A percentile compares a stretch with the other conserved stretches of the same genome.
Evolutionary conservation across 2,329 filamentous ascomycete genomes (phyloP).

Genomic region (Fusarium siculi): DNA sequence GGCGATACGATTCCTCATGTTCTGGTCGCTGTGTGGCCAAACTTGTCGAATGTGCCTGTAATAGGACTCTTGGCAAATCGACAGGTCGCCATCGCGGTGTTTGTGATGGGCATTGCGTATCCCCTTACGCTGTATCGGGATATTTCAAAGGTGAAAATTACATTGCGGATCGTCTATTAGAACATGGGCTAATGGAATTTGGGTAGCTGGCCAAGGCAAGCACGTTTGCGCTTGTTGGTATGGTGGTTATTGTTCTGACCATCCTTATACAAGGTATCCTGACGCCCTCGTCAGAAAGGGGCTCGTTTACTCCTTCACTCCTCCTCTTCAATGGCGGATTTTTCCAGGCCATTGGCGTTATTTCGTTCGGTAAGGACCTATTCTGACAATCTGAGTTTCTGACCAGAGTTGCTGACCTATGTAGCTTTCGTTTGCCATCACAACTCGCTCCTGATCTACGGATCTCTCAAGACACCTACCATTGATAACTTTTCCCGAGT

Average conservation of each 20-base stretch:
- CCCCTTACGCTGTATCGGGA: slow-evolving; percentile 94
- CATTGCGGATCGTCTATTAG: neutral
- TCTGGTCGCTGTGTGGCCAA: slow-evolving; percentile 82
- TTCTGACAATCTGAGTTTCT: neutral
- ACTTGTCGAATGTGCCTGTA: slow-evolving; percentile 76
- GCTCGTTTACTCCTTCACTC: slow-evolving; percentile 74
- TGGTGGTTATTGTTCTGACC: slow-evolving; percentile 88
- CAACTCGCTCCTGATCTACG: slow-evolving; percentile 97
- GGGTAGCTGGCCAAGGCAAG: slow-evolving; percentile 91
- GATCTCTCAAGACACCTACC: slow-evolving; percentile 91
- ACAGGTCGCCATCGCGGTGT: slow-evolving; percentile 86
- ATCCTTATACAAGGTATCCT: slow-evolving; percentile 85
- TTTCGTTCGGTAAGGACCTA: slow-evolving; percentile 82
- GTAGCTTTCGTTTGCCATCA: slow-evolving; percentile 80
- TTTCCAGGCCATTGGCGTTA: slow-evolving; percentile 96
- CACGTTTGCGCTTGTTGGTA: slow-evolving; percentile 90
- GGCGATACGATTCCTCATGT: slow-evolving; percentile 97
- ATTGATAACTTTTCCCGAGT: slow-evolving; percentile 94
- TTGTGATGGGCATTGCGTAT: slow-evolving; percentile 86
- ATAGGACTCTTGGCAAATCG: slow-evolving; percentile 85
- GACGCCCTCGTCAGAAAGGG: slow-evolving; percentile 77
- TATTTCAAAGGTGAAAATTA: slow-evolving; percentile 83
- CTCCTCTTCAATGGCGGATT: slow-evolving; percentile 87
- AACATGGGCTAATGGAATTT: slow-evolving; percentile 18
- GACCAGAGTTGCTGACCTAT: neutral